phyloP scores from a whole-genome alignment of 805 yeast species.

The Teunomyces cretensis region DNA sequence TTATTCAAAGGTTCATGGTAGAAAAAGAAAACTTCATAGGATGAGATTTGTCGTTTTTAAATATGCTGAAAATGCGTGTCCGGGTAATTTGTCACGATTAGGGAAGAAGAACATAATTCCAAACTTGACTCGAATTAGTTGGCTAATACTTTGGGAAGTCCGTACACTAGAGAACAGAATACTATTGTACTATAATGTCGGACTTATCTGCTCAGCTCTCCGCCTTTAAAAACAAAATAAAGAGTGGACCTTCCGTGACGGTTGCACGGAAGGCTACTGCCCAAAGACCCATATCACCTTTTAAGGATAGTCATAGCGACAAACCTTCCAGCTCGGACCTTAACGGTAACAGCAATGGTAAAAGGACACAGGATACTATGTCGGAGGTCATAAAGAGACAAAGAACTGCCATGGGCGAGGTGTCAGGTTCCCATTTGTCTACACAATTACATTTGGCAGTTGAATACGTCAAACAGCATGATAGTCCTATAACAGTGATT shows the following conservation, averaged over 20 bases:
- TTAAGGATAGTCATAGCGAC: not conserved
- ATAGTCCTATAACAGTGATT: constrained; percentile 63
- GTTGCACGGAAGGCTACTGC: constrained; percentile 28
- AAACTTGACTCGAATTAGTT: not conserved
- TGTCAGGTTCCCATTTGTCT: constrained; percentile 66
- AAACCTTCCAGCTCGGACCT: not conserved
- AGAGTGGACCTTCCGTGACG: constrained; percentile 44
- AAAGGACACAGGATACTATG: constrained; percentile 19
- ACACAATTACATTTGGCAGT: constrained; percentile 90
- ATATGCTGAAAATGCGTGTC: not conserved
- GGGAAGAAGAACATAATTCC: constrained; percentile 3
- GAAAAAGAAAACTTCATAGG: not conserved
- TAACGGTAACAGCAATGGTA: constrained; percentile 6
- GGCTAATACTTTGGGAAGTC: not conserved
- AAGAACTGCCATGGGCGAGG: constrained; percentile 22
- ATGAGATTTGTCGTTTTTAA: not conserved
- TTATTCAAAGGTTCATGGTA: constrained; percentile 2
- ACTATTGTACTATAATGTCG: constrained; percentile 15
- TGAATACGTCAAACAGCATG: constrained; percentile 76
- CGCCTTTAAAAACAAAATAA: constrained; percentile 45
- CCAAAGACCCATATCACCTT: constrained; percentile 15
- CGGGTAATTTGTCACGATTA: not conserved
- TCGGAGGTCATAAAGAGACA: constrained; percentile 38
- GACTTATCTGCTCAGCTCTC: constrained; percentile 46
- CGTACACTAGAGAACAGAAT: not conserved